These are phyloP conservation scores for Erigeron canadensis DNA, from an alignment of 129 eudicot species.

Conservation along the genomic window DNA sequence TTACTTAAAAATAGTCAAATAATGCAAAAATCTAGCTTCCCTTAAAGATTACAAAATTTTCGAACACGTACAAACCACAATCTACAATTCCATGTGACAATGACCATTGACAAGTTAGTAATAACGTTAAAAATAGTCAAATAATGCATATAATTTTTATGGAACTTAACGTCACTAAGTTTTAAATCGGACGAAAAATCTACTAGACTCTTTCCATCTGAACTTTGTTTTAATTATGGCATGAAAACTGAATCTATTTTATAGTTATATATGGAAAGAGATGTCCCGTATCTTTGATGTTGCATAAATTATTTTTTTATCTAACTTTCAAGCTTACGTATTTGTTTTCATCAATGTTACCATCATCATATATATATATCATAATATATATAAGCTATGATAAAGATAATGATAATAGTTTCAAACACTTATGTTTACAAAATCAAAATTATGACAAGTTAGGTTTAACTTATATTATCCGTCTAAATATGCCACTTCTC, in stretches of 20 bases:
- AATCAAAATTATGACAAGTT: conserved; percentile 2
- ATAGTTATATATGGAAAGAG: background rate
- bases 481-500: no score
- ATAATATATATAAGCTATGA: background rate
- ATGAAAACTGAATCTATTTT: conserved; percentile 9
- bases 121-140: conserved; percentile 14
- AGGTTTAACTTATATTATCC: conserved; percentile 17
- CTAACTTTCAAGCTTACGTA: conserved; percentile 11
- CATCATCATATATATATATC: background rate
- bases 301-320: background rate
- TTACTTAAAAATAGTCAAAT: no score
- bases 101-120: conserved; percentile 12
- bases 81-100: conserved; percentile 1
- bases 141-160: conserved; percentile 3
- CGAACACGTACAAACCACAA: background rate
- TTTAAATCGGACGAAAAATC: conserved; percentile 4
- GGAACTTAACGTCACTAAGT: background rate
- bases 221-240: conserved; percentile 11
- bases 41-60: background rate
- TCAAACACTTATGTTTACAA: conserved; percentile 11
- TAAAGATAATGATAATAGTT: background rate
- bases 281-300: conserved; percentile 4
- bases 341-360: conserved; percentile 5
- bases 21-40: background rate
- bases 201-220: background rate